Percentiles rank a stretch among this genome's conserved stretches.
phyloP scores from a whole-genome alignment of 2,329 filamentous ascomycete species.

The Diaporthe amygdali region DNA sequence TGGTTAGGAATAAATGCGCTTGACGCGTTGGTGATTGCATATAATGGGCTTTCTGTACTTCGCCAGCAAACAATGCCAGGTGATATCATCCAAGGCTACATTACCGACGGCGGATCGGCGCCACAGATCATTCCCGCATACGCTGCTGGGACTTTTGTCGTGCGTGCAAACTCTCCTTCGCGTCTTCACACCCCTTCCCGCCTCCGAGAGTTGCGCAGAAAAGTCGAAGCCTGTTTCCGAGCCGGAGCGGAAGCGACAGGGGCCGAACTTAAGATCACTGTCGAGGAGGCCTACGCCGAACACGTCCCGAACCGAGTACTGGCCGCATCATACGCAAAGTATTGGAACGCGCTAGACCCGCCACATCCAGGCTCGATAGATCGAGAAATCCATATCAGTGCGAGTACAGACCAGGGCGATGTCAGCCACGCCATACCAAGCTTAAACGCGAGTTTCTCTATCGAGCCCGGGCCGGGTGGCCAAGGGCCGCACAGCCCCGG shows the following conservation, averaged over 20 bases:
- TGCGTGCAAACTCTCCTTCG: conserved; percentile 41
- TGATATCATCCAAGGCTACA: conserved; percentile 55
- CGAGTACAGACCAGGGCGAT: conserved; percentile 65
- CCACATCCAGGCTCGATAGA: conserved; percentile 27
- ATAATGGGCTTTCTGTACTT: conserved; percentile 54
- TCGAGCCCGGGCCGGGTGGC: conserved; percentile 47
- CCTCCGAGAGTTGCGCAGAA: conserved; percentile 43
- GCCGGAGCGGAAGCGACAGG: conserved; percentile 49
- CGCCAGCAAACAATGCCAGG: conserved; percentile 61
- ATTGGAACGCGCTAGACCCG: conserved; percentile 47
- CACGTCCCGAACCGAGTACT: conserved; percentile 59
- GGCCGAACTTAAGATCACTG: conserved; percentile 49
- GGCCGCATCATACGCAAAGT: conserved; percentile 48
- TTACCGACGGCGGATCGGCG: conserved; percentile 56
- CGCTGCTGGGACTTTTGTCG: conserved; percentile 49
- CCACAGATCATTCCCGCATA: conserved; percentile 62
- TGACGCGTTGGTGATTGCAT: conserved; percentile 58
- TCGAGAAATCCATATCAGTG: conserved; percentile 33
- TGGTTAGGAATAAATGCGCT: conserved; percentile 66
- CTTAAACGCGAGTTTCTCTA: conserved; percentile 57
- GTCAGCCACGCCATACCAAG: conserved; percentile 63
- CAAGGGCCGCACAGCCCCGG: conserved; percentile 58
- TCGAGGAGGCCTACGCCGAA: conserved; percentile 53
- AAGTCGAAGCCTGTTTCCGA: conserved; percentile 48
- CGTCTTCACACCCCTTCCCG: conserved; percentile 39